Percentiles rank a stretch among this genome's conserved stretches.
Evolutionary conservation across 2,329 filamentous ascomycete species (phyloP).

Genomic region (Metarhizium sp.): DNA sequence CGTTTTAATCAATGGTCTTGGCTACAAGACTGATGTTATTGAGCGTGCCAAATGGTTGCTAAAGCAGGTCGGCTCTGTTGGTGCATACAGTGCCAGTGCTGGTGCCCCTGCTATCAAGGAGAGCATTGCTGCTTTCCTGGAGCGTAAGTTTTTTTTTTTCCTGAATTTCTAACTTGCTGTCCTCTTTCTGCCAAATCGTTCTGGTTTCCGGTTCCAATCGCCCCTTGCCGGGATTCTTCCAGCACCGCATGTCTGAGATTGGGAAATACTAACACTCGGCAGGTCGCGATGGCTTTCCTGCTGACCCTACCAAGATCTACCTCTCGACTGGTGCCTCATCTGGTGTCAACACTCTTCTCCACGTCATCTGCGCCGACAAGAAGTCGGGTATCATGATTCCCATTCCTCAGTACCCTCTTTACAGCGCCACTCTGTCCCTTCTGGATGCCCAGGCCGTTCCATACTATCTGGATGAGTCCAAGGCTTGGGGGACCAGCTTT

Average conservation of each 20-base stretch:
- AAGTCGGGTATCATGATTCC: slow-evolving; percentile 82
- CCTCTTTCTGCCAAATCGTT: not conserved
- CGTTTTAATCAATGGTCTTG: slow-evolving; percentile 63
- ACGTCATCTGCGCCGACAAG: slow-evolving; percentile 72
- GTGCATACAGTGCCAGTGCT: slow-evolving; percentile 91
- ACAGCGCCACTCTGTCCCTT: slow-evolving; percentile 83
- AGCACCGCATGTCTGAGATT: too few species aligned
- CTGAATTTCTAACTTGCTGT: not conserved
- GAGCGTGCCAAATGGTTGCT: slow-evolving; percentile 74
- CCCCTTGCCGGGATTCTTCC: too few species aligned
- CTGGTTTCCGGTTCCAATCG: not conserved
- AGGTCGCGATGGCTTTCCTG: slow-evolving; percentile 81
- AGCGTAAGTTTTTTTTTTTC: slow-evolving; percentile 46
- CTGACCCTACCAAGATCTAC: slow-evolving; percentile 75
- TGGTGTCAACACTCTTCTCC: slow-evolving; percentile 86
- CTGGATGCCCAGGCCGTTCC: slow-evolving; percentile 82
- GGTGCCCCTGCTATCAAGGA: slow-evolving; percentile 80
- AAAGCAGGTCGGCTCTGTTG: slow-evolving; percentile 78
- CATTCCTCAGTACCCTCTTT: slow-evolving; percentile 96
- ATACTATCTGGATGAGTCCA: slow-evolving; percentile 84
- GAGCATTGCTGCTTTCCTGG: slow-evolving; percentile 86
- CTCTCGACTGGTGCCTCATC: slow-evolving; percentile 86
- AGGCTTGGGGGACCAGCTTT: slow-evolving; percentile 81
- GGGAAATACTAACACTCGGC: too few species aligned
- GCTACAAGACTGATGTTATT: slow-evolving; percentile 85